phyloP scores from a whole-genome alignment of 805 yeast species.

The Schwanniomyces polymorphus region DNA sequence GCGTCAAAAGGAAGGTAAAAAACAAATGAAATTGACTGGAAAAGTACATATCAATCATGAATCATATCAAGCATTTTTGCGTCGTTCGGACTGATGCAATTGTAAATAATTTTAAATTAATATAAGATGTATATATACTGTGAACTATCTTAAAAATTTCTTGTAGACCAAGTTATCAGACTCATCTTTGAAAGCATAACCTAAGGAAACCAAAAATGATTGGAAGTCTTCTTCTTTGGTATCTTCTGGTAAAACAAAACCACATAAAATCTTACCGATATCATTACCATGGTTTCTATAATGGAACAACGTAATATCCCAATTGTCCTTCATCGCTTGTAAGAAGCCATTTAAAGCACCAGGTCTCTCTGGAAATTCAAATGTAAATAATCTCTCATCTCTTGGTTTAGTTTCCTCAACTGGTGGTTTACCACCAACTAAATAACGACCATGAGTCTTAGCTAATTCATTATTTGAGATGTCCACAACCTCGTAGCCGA shows the following conservation, averaged over 20 bases:
- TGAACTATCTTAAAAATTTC: constrained; percentile 53
- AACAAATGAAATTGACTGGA: constrained; percentile 77
- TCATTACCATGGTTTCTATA: constrained; percentile 97
- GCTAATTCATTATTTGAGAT: constrained; percentile 93
- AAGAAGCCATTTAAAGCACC: constrained; percentile 88
- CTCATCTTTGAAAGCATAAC: constrained; percentile 78
- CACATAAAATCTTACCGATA: constrained; percentile 89
- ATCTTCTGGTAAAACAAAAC: constrained; percentile 75
- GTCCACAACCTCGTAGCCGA: constrained; percentile 66
- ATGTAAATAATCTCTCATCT: constrained; percentile 75
- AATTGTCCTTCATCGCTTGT: constrained; percentile 64
- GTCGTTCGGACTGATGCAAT: constrained; percentile 23
- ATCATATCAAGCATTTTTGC: constrained; percentile 84
- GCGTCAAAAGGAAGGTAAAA: constrained; percentile 93
- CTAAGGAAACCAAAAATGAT: constrained; percentile 65
- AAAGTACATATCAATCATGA: constrained; percentile 76
- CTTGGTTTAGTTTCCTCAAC: constrained; percentile 42
- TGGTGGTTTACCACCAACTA: constrained; percentile 86
- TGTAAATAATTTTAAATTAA: constrained; percentile 5
- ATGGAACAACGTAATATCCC: constrained; percentile 95
- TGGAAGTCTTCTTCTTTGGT: constrained; percentile 65
- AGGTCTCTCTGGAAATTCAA: constrained; percentile 97
- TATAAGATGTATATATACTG: not conserved
- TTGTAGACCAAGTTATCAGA: constrained; percentile 84
- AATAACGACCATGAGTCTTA: constrained; percentile 91